A percentile compares a stretch with the other conserved stretches of the same genome.
Conservation (phyloP, 352 stramenopile genomes). For the Elongisporangium undulatum region DNA sequence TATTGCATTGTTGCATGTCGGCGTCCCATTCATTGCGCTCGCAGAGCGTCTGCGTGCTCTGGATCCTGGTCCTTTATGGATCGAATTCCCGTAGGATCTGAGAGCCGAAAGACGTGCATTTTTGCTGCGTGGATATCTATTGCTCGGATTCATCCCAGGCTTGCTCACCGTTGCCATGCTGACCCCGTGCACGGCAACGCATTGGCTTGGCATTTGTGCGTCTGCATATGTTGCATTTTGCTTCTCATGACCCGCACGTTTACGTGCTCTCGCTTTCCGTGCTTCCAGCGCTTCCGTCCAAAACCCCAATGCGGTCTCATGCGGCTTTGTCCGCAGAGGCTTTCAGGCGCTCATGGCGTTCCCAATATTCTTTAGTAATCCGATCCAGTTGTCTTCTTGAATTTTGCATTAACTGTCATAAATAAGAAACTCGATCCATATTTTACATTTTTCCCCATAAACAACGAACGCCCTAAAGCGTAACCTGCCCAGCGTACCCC, state of each 20-base stretch:
- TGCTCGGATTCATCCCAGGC: neutral
- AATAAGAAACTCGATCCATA: constrained; percentile 1
- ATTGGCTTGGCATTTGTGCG: neutral
- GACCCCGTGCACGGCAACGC: neutral
- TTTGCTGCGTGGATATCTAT: neutral
- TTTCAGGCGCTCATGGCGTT: constrained; percentile 7
- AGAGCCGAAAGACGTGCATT: neutral
- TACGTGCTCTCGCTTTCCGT: neutral
- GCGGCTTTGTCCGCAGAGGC: neutral
- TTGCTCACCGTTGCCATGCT: neutral
- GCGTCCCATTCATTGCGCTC: neutral
- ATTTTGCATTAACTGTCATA: constrained; percentile 1
- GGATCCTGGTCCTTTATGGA: neutral
- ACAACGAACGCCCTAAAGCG: neutral
- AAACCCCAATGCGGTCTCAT: neutral
- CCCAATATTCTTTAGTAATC: constrained; percentile 80
- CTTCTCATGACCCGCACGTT: neutral
- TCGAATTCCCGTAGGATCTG: neutral
- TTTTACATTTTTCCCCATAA: neutral
- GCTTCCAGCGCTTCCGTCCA: neutral
- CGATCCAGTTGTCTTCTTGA: constrained; percentile 45
- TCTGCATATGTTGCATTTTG: neutral
- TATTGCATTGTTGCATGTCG: neutral
- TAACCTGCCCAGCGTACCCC: neutral
- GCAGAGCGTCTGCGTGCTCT: neutral